These are phyloP conservation scores for Posidonia oceanica DNA, from an alignment of 116 monocot species.

Conservation along the genomic window DNA sequence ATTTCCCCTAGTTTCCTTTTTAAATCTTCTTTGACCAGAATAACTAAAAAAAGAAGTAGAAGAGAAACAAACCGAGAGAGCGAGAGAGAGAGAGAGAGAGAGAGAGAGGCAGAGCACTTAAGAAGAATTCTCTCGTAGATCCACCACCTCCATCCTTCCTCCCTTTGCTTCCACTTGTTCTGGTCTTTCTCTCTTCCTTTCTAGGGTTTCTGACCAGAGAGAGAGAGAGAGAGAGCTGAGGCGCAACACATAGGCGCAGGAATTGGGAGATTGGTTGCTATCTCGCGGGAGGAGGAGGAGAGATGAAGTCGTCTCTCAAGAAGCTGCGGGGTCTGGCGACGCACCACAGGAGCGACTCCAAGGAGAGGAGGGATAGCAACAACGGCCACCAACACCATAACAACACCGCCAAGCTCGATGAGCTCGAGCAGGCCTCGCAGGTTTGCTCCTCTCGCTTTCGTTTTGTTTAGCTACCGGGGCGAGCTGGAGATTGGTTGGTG, in stretches of 20 bases:
- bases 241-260: neutral
- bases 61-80: too few species aligned
- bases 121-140: too few species aligned
- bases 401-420: constrained; percentile 21
- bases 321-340: constrained; percentile 40
- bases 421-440: constrained; percentile 36
- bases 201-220: too few species aligned
- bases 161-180: neutral
- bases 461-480: neutral
- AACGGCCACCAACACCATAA: neutral
- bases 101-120: too few species aligned
- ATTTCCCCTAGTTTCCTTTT: too few species aligned
- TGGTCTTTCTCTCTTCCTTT: neutral
- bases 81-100: too few species aligned
- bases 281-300: neutral
- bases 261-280: too few species aligned
- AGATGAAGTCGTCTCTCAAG: constrained; percentile 60
- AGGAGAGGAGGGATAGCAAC: constrained; percentile 13
- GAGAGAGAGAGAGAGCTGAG: too few species aligned
- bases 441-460: constrained; percentile 11
- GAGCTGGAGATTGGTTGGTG: neutral
- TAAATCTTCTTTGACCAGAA: too few species aligned
- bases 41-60: too few species aligned
- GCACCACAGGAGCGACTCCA: constrained; percentile 16
- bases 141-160: too few species aligned